Evolutionary conservation across 331 rosid genomes (phyloP).

Genomic region (Saraca asoca): DNA sequence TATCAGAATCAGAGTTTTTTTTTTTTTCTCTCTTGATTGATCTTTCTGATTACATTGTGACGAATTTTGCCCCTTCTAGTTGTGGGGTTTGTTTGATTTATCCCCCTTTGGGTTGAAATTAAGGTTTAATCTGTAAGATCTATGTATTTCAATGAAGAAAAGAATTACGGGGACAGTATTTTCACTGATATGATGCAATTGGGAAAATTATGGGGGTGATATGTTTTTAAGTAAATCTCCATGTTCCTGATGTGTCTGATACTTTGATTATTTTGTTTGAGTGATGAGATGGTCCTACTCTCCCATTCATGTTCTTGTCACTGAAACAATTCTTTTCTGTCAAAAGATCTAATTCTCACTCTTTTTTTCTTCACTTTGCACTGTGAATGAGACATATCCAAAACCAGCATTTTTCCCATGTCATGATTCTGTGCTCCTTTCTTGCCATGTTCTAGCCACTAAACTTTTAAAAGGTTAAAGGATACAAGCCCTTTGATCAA

Average conservation of each 20-base stretch:
- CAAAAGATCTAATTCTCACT: constrained; percentile 9
- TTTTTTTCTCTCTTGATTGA: constrained; percentile 15
- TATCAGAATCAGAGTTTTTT: constrained; percentile 18
- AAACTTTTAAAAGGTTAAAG: constrained; percentile 7
- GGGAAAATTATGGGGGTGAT: constrained; percentile 42
- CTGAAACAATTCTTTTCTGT: constrained; percentile 29
- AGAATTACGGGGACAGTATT: constrained; percentile 35
- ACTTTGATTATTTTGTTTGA: constrained; percentile 35
- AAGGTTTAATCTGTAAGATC: constrained; percentile 39
- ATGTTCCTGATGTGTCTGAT: constrained; percentile 37
- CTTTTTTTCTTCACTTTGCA: constrained; percentile 11
- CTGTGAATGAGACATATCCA: constrained; percentile 46
- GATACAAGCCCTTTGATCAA: constrained; percentile 29
- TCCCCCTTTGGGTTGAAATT: constrained; percentile 28
- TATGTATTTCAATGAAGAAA: constrained; percentile 34
- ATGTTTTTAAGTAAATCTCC: constrained; percentile 33
- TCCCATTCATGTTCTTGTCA: constrained; percentile 42
- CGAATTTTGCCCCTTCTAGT: constrained; percentile 28
- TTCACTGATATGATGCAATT: constrained; percentile 35
- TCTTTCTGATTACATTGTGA: constrained; percentile 43
- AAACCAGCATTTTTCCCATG: constrained; percentile 41
- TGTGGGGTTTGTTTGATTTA: constrained; percentile 38
- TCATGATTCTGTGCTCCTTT: constrained; percentile 30
- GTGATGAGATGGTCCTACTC: constrained; percentile 43
- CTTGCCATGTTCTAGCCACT: constrained; percentile 33